A percentile compares a stretch with the other conserved stretches of the same genome.
Evolutionary conservation across 495 filamentous ascomycete species (phyloP).

Genomic region (Penicillium desertorum): DNA sequence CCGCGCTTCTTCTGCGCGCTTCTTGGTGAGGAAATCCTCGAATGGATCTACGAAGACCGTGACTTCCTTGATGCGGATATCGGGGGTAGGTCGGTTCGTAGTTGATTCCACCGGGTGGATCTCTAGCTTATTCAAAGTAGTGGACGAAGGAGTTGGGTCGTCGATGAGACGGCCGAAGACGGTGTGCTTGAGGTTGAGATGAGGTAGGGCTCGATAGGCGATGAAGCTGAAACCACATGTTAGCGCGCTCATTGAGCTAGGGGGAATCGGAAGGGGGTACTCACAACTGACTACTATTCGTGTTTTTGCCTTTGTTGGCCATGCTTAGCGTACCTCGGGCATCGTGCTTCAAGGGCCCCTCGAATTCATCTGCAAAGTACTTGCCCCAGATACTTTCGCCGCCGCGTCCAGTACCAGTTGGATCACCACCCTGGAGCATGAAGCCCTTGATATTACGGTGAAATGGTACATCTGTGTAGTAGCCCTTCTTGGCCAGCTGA

Average conservation of each 20-base stretch:
- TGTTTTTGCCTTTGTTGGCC: constrained; percentile 98
- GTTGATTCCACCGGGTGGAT: constrained; percentile 61
- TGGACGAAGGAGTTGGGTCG: constrained; percentile 58
- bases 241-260: constrained; percentile 7
- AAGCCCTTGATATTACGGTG: constrained; percentile 93
- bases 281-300: constrained; percentile 86
- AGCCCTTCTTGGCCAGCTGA: constrained; percentile 81
- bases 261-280: constrained; percentile 8
- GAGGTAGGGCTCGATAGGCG: constrained; percentile 75
- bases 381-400: constrained; percentile 86
- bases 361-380: constrained; percentile 89
- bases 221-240: constrained; percentile 60
- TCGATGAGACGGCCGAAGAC: constrained; percentile 86
- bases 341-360: constrained; percentile 81
- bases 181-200: constrained; percentile 95
- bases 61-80: constrained; percentile 76
- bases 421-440: constrained; percentile 93
- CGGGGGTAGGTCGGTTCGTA: constrained; percentile 69
- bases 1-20: constrained; percentile 51
- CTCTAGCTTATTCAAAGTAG: constrained; percentile 71
- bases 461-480: constrained; percentile 79
- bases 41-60: constrained; percentile 93
- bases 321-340: constrained; percentile 78
- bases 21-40: constrained; percentile 72
- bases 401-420: constrained; percentile 73